A percentile compares a stretch with the other conserved stretches of the same genome.
Conservation (phyloP, 1,284 basidiomycete genomes). For the Pascua sp. region DNA sequence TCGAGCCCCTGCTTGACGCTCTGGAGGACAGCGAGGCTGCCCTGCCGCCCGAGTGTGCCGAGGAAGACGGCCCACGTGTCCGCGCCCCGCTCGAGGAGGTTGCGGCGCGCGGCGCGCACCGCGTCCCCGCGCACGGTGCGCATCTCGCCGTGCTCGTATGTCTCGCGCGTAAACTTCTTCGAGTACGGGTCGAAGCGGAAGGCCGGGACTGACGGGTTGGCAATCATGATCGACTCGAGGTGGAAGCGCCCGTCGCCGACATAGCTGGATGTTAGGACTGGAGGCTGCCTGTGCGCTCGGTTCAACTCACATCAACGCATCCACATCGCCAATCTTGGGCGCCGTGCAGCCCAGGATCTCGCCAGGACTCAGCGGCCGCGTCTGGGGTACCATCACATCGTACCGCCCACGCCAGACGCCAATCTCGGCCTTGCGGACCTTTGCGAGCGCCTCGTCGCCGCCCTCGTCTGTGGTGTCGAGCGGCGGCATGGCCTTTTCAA, state of each 20-base stretch:
- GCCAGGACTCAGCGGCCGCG: constrained; percentile 90
- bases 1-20: constrained; percentile 68
- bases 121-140: constrained; percentile 69
- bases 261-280: constrained; percentile 60
- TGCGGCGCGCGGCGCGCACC: constrained; percentile 66
- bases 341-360: constrained; percentile 98
- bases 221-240: constrained; percentile 98
- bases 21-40: constrained; percentile 82
- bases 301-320: constrained; percentile 73
- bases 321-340: constrained; percentile 69
- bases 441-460: constrained; percentile 26
- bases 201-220: constrained; percentile 90
- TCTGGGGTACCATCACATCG: constrained; percentile 76
- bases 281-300: too few relatives aligned
- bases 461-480: constrained; percentile 20
- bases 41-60: constrained; percentile 92
- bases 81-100: constrained; percentile 52
- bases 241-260: constrained; percentile 98
- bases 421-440: constrained; percentile 36
- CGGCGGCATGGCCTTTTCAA: constrained; percentile 50
- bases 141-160: constrained; percentile 91
- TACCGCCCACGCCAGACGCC: constrained; percentile 58
- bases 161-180: constrained; percentile 90
- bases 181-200: constrained; percentile 99
- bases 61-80: constrained; percentile 85